These are phyloP conservation scores for Verticillium tricorpus DNA, from an alignment of 2,329 filamentous ascomycete species.

Conservation along the genomic window DNA sequence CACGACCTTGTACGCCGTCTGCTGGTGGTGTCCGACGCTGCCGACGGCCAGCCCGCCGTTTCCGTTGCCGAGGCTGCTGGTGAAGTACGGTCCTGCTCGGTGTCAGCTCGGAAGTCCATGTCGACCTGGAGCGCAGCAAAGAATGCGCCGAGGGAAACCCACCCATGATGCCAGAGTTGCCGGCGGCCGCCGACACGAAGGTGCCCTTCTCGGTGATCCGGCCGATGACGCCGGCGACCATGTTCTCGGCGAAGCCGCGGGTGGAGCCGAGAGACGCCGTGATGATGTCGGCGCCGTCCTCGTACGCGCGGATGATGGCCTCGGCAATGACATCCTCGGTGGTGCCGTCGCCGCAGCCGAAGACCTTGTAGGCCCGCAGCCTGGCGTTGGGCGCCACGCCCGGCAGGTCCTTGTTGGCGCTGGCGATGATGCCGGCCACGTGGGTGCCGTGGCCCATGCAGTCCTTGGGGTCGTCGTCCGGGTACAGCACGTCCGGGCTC, in stretches of 20 bases:
- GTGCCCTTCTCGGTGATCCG: not conserved
- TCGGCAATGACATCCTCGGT: constrained; percentile 34
- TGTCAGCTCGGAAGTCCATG: not conserved
- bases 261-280: constrained; percentile 5
- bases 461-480: constrained; percentile 15
- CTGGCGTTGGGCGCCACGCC: constrained; percentile 34
- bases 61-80: constrained; percentile 3
- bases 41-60: constrained; percentile 4
- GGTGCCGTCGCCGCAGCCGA: constrained; percentile 26
- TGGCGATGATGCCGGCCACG: constrained; percentile 8
- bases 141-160: not conserved
- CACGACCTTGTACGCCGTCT: not conserved
- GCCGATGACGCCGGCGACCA: not conserved
- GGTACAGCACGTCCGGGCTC: constrained; percentile 3
- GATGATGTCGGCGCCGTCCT: constrained; percentile 33
- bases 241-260: not conserved
- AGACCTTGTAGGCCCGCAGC: constrained; percentile 33
- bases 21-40: constrained; percentile 1
- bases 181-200: not conserved
- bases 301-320: constrained; percentile 36
- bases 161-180: not conserved
- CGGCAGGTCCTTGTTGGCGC: constrained; percentile 20
- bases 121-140: not conserved
- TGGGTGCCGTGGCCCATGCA: constrained; percentile 17
- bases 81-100: constrained; percentile 3